Conservation (phyloP, 2,329 filamentous ascomycete genomes). For the Orbilia blumenaviensis region DNA sequence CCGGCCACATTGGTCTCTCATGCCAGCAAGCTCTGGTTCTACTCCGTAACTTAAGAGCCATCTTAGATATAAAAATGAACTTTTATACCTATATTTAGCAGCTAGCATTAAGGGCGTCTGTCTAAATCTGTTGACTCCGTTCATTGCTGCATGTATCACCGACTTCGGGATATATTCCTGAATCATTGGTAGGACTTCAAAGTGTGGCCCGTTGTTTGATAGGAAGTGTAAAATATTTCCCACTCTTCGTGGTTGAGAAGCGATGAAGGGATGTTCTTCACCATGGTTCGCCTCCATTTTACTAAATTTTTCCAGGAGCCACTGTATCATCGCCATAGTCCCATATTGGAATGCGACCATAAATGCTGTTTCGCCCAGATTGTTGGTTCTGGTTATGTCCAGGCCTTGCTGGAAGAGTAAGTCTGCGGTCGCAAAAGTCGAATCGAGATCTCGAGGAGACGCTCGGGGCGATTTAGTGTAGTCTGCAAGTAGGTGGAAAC, state of each 20-base stretch:
- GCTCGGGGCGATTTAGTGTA: no score
- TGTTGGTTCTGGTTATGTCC: neutral
- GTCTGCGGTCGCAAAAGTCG: neutral
- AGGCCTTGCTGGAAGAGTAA: neutral
- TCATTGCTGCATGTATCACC: neutral
- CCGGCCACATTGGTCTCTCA: neutral
- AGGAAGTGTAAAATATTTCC: neutral
- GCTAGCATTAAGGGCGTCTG: neutral
- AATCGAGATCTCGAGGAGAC: neutral
- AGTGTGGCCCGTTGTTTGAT: neutral
- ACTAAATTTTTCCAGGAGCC: neutral
- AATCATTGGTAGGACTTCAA: neutral
- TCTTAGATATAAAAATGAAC: neutral
- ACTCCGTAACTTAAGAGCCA: neutral
- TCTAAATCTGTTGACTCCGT: neutral
- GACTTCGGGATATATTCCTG: neutral
- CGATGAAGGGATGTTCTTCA: neutral
- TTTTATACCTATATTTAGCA: neutral
- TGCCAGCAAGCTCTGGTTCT: neutral
- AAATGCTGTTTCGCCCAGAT: neutral
- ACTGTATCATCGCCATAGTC: neutral
- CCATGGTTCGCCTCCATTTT: neutral
- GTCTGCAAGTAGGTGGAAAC: slow-evolving; percentile 10
- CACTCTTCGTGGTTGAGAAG: neutral
- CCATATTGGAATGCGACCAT: neutral